These are phyloP conservation scores for Magnaporthales sp. DNA, from an alignment of 2,329 filamentous ascomycete genomes.

Conservation along the genomic window DNA sequence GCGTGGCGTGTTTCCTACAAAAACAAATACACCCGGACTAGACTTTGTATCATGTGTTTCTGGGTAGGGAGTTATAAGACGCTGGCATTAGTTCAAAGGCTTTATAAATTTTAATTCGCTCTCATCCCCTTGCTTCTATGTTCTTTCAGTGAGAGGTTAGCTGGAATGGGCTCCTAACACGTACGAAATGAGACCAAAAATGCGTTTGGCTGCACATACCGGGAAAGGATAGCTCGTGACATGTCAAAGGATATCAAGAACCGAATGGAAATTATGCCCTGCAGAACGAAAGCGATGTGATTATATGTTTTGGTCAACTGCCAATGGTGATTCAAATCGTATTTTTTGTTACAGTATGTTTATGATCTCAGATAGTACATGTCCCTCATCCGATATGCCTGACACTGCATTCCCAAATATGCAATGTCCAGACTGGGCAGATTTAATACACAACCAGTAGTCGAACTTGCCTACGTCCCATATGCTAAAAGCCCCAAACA, in stretches of 20 bases:
- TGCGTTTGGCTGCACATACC: not conserved
- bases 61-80: not conserved
- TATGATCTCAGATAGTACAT: not conserved
- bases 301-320: not conserved
- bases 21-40: not conserved
- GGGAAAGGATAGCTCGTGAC: not conserved
- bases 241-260: not conserved
- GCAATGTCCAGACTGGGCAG: not conserved
- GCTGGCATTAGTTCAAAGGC: not conserved
- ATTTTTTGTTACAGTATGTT: not conserved
- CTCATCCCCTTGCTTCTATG: not conserved
- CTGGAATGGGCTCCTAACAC: not conserved
- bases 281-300: not conserved
- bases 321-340: not conserved
- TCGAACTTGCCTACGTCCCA: not conserved
- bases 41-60: not conserved
- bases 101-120: no score
- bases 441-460: not conserved
- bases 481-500: not conserved
- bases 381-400: not conserved
- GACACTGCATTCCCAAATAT: not conserved
- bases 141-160: not conserved
- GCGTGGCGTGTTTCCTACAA: not conserved
- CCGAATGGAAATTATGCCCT: not conserved
- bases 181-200: not conserved